Conservation (phyloP, 2,329 filamentous ascomycete species). For the Calonectria ilicicola region DNA sequence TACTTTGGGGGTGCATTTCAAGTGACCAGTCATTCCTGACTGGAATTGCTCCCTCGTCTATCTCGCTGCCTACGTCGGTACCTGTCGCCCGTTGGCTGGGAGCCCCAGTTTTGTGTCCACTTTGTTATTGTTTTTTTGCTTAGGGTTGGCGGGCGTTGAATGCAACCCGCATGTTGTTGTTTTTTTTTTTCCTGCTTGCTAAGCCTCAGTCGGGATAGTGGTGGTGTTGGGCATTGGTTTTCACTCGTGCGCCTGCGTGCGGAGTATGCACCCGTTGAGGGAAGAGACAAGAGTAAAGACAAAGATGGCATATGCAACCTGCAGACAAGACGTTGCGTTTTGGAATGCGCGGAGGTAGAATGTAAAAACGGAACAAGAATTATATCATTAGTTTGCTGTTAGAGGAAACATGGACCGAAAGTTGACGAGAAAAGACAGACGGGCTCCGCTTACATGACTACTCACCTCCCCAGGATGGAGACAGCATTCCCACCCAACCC, state of each 20-base stretch:
- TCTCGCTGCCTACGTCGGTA: conserved; percentile 3
- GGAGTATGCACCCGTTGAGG: conserved; percentile 10
- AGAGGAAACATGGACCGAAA: conserved; percentile 17
- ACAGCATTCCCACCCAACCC: background rate
- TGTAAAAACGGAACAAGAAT: conserved; percentile 4
- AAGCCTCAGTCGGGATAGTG: background rate
- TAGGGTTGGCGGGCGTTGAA: conserved; percentile 1
- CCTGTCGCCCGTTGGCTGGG: background rate
- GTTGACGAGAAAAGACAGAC: conserved; percentile 3
- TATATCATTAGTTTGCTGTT: conserved; percentile 17
- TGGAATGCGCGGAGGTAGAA: background rate
- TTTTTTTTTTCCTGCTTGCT: background rate
- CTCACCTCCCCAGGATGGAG: background rate
- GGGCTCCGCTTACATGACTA: background rate
- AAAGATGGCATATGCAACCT: background rate
- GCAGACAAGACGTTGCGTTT: background rate
- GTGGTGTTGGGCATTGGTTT: conserved; percentile 2
- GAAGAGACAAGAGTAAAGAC: conserved; percentile 17
- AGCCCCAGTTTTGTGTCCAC: conserved; percentile 13
- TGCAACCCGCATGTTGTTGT: background rate
- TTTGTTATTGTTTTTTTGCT: conserved; percentile 5
- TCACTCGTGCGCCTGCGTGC: conserved; percentile 6
- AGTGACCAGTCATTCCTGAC: conserved; percentile 4
- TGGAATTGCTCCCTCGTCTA: conserved; percentile 8
- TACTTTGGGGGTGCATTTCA: conserved; percentile 12